Conservation (phyloP, 1,139 yeast species). For the Entelexis paramagnoliae region DNA sequence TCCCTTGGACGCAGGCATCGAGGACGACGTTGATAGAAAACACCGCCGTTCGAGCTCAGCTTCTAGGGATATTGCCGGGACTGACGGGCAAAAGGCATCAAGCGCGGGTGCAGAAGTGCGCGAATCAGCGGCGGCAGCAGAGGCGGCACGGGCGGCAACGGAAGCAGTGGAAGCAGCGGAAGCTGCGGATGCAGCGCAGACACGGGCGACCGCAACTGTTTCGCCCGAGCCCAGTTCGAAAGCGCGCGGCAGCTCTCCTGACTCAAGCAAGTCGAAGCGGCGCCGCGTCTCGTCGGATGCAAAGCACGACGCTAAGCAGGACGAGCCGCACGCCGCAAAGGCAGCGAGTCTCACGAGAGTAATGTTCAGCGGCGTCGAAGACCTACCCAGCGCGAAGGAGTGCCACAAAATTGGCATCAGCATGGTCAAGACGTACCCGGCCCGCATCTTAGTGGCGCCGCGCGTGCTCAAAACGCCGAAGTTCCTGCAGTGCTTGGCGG, state of each 20-base stretch:
- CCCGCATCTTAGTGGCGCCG: constrained; percentile 50
- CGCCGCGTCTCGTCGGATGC: not conserved
- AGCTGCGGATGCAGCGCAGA: not conserved
- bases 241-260: not conserved
- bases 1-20: not conserved
- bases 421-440: constrained; percentile 27
- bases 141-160: no score
- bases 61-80: no score
- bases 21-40: constrained; percentile 22
- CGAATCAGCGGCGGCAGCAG: no score
- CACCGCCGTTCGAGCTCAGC: not conserved
- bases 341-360: constrained; percentile 7
- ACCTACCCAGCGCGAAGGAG: constrained; percentile 22
- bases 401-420: constrained; percentile 28
- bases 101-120: no score
- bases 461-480: constrained; percentile 74
- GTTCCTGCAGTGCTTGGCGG: constrained; percentile 46
- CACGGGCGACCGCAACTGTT: no score
- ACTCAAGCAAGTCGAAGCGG: constrained; percentile 15
- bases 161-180: no score
- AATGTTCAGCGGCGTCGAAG: constrained; percentile 23
- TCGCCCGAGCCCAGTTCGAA: not conserved
- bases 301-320: not conserved
- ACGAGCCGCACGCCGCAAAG: not conserved
- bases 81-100: no score